Evolutionary conservation across 768 basidiomycete genomes (phyloP), one percentile per base, ranked within the genome.

Genomic region (Pisolithus tinctorius): DNA sequence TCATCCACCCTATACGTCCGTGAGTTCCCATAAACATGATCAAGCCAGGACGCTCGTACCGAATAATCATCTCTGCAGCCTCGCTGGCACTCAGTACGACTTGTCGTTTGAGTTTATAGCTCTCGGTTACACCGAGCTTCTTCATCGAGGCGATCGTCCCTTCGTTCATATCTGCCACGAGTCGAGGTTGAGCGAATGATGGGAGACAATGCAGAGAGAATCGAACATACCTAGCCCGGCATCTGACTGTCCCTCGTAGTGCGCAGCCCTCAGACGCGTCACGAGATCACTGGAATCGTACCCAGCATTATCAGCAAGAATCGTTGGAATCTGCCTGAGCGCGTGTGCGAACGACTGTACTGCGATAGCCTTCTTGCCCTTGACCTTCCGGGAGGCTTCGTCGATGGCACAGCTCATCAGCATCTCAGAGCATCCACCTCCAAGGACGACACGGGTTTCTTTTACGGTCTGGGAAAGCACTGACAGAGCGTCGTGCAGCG

Each of bases 381-480:
- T 84, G 44, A 93, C 81, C 54, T 79, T 82, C 56, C 86, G 77
- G 3, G 88, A 88, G 39, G 77, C 88, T 64, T 94, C 91, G 39
- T 99, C 96, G 9, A 94, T 89, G 1, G 90, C 88, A 59, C 88
- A 91, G 60, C 84, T 85, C 96, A 99, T 99, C 59, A 93, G 67
- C 93, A 96, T 98, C 74, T 99, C 96, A 2, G 93, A 84, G 69
- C 96, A 99, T 29, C 96, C 96, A 45, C 96, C 96, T 4, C 96
- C 96, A 27, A 98, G 84, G 3, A 92, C 88, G 3, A 91, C 80
- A 37, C 96, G 80, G 2, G 95, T 95, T 75, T 99, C 96, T 72
- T 92, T 94, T 55, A 96, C 93, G 0, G 95, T 98, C 63, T 99
- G 96, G 14, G 94, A 95, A 14, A 99, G 78, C 4, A 99, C 96